These are phyloP conservation scores for Scheffersomyces amazonensis DNA, from an alignment of 805 yeast species.

Conservation along the genomic window DNA sequence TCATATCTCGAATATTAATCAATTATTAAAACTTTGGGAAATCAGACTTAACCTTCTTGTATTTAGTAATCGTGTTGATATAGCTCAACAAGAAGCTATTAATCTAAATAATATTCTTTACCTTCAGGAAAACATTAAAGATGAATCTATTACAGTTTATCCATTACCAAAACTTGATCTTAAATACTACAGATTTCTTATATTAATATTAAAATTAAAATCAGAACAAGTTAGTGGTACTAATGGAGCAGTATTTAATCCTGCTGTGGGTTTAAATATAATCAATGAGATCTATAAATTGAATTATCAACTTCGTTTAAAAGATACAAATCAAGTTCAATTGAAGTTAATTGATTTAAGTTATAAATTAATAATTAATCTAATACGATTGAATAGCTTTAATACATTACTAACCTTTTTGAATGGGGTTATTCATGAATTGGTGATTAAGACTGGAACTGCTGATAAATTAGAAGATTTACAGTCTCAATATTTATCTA, in stretches of 20 bases:
- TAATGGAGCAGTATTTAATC: not conserved
- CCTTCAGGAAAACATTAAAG: conserved; percentile 23
- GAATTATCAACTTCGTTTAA: conserved; percentile 34
- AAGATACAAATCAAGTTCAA: conserved; percentile 7
- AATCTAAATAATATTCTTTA: conserved; percentile 34
- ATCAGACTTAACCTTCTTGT: conserved; percentile 28
- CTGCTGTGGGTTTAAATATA: conserved; percentile 20
- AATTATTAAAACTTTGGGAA: conserved; percentile 27
- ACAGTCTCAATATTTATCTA: conserved; percentile 15
- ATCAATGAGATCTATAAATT: conserved; percentile 45
- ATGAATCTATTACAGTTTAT: conserved; percentile 10
- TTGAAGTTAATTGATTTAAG: conserved; percentile 25
- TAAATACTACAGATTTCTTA: conserved; percentile 26
- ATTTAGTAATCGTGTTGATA: conserved; percentile 24
- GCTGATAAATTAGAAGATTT: not conserved
- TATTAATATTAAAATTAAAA: conserved; percentile 38
- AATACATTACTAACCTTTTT: conserved; percentile 24
- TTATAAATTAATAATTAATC: conserved; percentile 28
- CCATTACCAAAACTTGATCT: conserved; percentile 39
- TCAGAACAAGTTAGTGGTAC: not conserved
- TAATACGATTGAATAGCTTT: conserved; percentile 28
- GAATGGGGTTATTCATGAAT: conserved; percentile 18
- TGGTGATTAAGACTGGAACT: conserved; percentile 1
- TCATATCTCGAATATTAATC: not conserved
- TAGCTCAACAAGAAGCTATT: conserved; percentile 37